phyloP scores from a whole-genome alignment of 257 asterid species.

The Solanum verrucosum region DNA sequence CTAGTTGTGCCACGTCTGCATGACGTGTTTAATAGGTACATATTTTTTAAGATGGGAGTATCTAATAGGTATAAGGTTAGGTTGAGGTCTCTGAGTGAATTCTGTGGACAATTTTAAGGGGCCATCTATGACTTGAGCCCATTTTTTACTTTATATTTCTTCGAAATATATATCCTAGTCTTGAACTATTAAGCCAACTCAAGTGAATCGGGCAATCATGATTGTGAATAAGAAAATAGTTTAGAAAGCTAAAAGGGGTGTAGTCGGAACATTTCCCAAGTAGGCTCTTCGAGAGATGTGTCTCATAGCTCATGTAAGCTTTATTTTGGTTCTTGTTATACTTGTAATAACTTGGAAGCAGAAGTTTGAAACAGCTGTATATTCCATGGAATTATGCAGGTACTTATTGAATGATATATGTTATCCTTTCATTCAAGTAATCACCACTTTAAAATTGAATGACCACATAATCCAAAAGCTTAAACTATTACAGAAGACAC shows the following conservation, averaged over 20 bases:
- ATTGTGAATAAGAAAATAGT: neutral
- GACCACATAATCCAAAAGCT: neutral
- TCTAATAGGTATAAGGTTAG: neutral
- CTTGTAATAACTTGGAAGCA: neutral
- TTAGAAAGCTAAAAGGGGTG: neutral
- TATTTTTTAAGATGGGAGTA: neutral
- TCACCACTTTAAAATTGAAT: neutral
- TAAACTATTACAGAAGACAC: neutral
- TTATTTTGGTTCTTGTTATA: neutral
- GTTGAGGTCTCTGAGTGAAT: neutral
- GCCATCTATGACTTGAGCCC: neutral
- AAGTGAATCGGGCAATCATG: neutral
- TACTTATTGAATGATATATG: neutral
- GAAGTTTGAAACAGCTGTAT: neutral
- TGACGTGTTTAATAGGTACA: neutral
- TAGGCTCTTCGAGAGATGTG: neutral
- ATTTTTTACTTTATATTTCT: neutral
- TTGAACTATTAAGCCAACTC: neutral
- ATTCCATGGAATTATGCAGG: neutral
- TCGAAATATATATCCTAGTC: neutral
- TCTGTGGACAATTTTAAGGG: neutral
- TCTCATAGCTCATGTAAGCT: neutral
- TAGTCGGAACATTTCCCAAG: neutral
- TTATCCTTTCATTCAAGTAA: neutral
- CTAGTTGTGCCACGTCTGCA: neutral